A percentile compares a stretch with the other conserved stretches of the same genome.
Conservation (phyloP, 2,329 filamentous ascomycete species). For the Alternaria burnsii region DNA sequence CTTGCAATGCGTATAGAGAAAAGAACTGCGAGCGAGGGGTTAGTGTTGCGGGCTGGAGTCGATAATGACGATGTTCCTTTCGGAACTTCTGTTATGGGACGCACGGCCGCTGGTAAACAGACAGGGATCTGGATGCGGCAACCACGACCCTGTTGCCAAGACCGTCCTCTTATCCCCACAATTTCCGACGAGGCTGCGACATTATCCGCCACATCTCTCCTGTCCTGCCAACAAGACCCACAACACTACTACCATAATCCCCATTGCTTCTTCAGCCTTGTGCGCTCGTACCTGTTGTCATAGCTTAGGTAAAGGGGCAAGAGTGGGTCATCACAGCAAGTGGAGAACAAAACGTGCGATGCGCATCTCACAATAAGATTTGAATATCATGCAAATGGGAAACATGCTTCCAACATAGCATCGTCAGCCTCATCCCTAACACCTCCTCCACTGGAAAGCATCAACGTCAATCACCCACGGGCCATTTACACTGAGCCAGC, state of each 20-base stretch:
- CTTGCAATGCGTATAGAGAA: slow-evolving; percentile 8
- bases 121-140: slow-evolving; percentile 36
- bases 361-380: slow-evolving; percentile 21
- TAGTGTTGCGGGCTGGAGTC: slow-evolving; percentile 24
- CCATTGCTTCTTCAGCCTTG: not conserved
- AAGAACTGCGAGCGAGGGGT: slow-evolving; percentile 26
- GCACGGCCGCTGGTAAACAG: slow-evolving; percentile 38
- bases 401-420: slow-evolving; percentile 8
- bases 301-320: not conserved
- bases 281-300: not conserved
- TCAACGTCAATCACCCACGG: slow-evolving; percentile 12
- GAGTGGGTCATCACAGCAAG: slow-evolving; percentile 1
- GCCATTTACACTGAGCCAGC: slow-evolving; percentile 17
- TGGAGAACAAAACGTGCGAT: slow-evolving; percentile 3
- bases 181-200: slow-evolving; percentile 12
- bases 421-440: slow-evolving; percentile 1
- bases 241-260: not conserved
- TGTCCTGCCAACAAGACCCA: slow-evolving; percentile 1
- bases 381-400: slow-evolving; percentile 10
- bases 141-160: slow-evolving; percentile 32
- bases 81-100: slow-evolving; percentile 27
- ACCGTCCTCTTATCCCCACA: slow-evolving; percentile 7
- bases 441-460: slow-evolving; percentile 17
- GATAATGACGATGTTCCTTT: slow-evolving; percentile 35
- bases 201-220: slow-evolving; percentile 7